Conservation (phyloP, 2,329 filamentous ascomycete species). For the Aspergillus sojae region DNA sequence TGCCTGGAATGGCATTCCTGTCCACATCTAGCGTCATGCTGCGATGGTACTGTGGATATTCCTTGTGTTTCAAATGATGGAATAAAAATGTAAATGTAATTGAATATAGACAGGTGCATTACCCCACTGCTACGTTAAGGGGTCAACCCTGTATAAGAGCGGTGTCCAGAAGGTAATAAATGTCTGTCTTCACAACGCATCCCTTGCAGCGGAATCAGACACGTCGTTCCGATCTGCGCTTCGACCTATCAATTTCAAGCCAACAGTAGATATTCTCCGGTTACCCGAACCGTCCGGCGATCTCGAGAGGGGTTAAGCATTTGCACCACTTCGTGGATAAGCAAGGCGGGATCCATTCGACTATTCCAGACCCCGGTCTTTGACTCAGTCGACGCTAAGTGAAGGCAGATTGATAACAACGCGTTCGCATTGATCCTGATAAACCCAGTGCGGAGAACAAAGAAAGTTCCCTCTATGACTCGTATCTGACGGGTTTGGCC, state of each 20-base stretch:
- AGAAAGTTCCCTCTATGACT: no score
- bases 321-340: neutral
- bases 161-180: neutral
- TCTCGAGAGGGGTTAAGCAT: neutral
- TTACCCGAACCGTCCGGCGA: neutral
- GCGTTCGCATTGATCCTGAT: neutral
- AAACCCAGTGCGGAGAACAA: no score
- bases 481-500: no score
- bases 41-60: neutral
- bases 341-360: neutral
- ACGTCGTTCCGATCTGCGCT: neutral
- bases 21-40: constrained; percentile 32
- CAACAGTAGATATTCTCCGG: neutral
- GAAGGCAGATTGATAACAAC: neutral
- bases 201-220: constrained; percentile 4
- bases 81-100: neutral
- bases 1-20: constrained; percentile 43
- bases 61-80: neutral
- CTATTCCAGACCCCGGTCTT: neutral
- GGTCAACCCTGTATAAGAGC: neutral
- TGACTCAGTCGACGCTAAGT: no score
- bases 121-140: neutral
- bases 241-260: neutral
- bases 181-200: neutral
- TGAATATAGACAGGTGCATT: neutral